Evolutionary conservation across 345 rosid genomes (phyloP), one percentile per base, ranked within the genome.

Genomic region (Salix purpurea): DNA sequence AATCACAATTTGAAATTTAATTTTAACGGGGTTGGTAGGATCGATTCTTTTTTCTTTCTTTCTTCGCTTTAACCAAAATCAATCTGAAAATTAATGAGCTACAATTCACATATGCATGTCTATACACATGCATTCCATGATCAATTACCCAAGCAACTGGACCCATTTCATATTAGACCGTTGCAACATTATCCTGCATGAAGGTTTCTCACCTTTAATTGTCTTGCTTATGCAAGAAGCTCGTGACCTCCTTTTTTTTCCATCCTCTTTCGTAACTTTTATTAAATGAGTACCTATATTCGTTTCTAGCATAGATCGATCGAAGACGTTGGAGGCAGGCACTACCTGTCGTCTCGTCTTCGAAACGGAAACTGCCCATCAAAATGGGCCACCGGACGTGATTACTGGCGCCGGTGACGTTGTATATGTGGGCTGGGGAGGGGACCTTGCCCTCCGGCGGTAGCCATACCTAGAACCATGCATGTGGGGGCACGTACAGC

Each of bases 81-180:
- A 34, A 34, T 34, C 6, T 34, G 37, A 34, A 5, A 34, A 34
- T 34, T 5, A 34, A 34, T 34, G 37, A 34, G 37, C 37, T 34
- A 34, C 7, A 34, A 34, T 34, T 4, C 37, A 39, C 11, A 39
- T 8, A 7, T 39, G 10, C 10, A 39, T 39, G 10, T 8, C 2
- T 39, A 7, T 8, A 39, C 7, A 8, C 7, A 10, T 40, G 44
- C 10, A 40, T 11, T 40, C 44, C 44, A 40, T 40, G 44, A 40
- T 40, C 14, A 40, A 12, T 9, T 40, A 2, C 13, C 16, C 16
- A 44, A 44, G 26, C 28, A 36, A 19, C 24, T 18, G 39, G 13
- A 19, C 23, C 70, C 70, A 37, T 67, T 67, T 67, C 69, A 21
- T 19, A 36, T 67, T 18, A 67, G 70, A 67, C 70, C 70, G 56